Conservation (phyloP, 2,329 filamentous ascomycete genomes). For the Botrytis paeoniae region DNA sequence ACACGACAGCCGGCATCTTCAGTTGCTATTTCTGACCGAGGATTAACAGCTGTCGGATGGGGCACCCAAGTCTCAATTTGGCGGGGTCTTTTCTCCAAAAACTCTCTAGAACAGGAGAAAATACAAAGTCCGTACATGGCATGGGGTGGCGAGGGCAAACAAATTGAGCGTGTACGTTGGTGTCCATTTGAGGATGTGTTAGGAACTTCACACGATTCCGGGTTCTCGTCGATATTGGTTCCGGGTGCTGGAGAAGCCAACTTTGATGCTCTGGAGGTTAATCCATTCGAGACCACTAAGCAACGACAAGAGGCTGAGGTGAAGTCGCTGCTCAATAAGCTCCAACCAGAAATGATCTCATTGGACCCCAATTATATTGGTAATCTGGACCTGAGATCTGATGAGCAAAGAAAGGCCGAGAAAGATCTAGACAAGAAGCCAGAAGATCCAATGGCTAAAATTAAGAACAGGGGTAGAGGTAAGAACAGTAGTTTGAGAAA, state of each 20-base stretch:
- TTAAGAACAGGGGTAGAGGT: slow-evolving; percentile 76
- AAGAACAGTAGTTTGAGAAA: slow-evolving; percentile 87
- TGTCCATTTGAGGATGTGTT: slow-evolving; percentile 94
- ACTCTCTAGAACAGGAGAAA: slow-evolving; percentile 68
- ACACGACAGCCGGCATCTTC: slow-evolving; percentile 79
- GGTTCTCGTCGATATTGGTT: slow-evolving; percentile 86
- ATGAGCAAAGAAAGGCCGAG: slow-evolving; percentile 73
- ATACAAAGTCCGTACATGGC: slow-evolving; percentile 87
- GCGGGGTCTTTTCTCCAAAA: slow-evolving; percentile 82
- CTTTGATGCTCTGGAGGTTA: slow-evolving; percentile 88
- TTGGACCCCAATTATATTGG: slow-evolving; percentile 91
- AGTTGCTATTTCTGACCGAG: slow-evolving; percentile 83
- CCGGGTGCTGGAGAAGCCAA: slow-evolving; percentile 96
- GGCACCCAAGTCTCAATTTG: slow-evolving; percentile 86
- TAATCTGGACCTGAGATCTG: slow-evolving; percentile 76
- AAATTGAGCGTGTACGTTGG: slow-evolving; percentile 79
- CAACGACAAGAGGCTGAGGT: slow-evolving; percentile 93
- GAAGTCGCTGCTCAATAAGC: slow-evolving; percentile 84
- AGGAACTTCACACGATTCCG: slow-evolving; percentile 77
- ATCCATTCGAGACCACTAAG: slow-evolving; percentile 91
- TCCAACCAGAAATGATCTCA: slow-evolving; percentile 95
- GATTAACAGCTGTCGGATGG: slow-evolving; percentile 85
- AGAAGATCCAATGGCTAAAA: slow-evolving; percentile 55
- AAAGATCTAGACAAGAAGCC: slow-evolving; percentile 73
- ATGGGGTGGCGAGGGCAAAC: slow-evolving; percentile 83